These are phyloP conservation scores for Hypoxylon sp. DNA, from an alignment of 2,329 filamentous ascomycete genomes.

Conservation along the genomic window DNA sequence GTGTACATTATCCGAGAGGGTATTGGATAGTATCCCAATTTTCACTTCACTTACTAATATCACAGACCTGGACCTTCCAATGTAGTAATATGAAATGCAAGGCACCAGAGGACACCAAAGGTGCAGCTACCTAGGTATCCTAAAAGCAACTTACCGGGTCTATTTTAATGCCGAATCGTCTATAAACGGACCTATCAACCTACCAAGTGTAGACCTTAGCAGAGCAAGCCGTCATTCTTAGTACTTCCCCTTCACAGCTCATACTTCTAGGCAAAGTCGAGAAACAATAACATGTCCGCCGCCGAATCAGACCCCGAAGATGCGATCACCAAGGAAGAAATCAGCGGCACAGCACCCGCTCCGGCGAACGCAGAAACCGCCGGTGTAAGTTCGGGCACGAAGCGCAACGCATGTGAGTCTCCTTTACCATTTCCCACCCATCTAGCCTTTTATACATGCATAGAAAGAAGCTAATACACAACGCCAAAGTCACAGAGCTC, in stretches of 20 bases:
- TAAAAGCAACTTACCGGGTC: slow-evolving; percentile 21
- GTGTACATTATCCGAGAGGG: too few species aligned
- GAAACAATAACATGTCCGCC: slow-evolving; percentile 39
- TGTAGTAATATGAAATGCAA: slow-evolving; percentile 16
- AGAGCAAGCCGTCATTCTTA: neutral
- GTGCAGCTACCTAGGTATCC: neutral
- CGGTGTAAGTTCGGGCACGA: slow-evolving; percentile 44
- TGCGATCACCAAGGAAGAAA: slow-evolving; percentile 58
- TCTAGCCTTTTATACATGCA: neutral
- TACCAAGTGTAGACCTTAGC: slow-evolving; percentile 17
- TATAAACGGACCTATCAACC: slow-evolving; percentile 7
- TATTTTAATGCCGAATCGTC: slow-evolving; percentile 40
- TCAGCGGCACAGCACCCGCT: slow-evolving; percentile 52
- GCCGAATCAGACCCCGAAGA: slow-evolving; percentile 53
- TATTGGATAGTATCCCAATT: too few species aligned
- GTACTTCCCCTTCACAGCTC: neutral
- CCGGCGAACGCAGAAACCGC: slow-evolving; percentile 39
- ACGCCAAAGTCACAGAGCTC: slow-evolving; percentile 61
- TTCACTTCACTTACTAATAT: slow-evolving; percentile 6
- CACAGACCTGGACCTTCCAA: neutral
- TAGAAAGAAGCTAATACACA: slow-evolving; percentile 4
- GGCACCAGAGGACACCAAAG: neutral
- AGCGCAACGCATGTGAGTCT: slow-evolving; percentile 59
- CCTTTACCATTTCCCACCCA: neutral
- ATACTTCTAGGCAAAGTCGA: neutral